Percentiles rank a stretch among this genome's conserved stretches.
Evolutionary conservation across 2,329 filamentous ascomycete genomes (phyloP).

Genomic region (Botrytis elliptica): DNA sequence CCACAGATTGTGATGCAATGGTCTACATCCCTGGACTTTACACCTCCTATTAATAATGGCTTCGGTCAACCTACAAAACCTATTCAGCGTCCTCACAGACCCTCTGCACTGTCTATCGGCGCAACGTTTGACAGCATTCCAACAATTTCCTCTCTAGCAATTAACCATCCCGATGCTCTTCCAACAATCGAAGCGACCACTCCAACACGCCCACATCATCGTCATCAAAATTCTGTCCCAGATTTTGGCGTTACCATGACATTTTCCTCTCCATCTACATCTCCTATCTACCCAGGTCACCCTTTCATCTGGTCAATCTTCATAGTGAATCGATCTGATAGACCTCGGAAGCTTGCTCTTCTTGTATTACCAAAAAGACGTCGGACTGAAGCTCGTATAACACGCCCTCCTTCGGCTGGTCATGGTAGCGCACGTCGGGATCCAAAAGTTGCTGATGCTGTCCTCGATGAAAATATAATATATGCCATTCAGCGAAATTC

Average conservation of each 20-base stretch:
- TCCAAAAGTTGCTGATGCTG: constrained; percentile 56
- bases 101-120: constrained; percentile 63
- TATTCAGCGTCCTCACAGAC: constrained; percentile 61
- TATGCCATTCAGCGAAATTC: constrained; percentile 69
- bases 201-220: constrained; percentile 22
- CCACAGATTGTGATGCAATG: constrained; percentile 65
- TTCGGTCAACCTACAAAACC: constrained; percentile 56
- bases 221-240: constrained; percentile 48
- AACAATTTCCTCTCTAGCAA: constrained; percentile 54
- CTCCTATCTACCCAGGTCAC: constrained; percentile 61
- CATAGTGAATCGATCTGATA: constrained; percentile 68
- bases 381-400: constrained; percentile 51
- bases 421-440: constrained; percentile 38
- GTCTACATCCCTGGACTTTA: constrained; percentile 69
- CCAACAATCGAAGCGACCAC: constrained; percentile 56
- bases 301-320: constrained; percentile 72
- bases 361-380: constrained; percentile 65
- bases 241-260: constrained; percentile 74
- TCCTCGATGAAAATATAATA: constrained; percentile 69
- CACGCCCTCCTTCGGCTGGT: constrained; percentile 50
- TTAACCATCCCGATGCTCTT: constrained; percentile 58
- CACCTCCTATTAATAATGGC: constrained; percentile 61
- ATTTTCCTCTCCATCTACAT: constrained; percentile 61
- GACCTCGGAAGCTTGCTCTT: constrained; percentile 67
- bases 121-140: constrained; percentile 54